Evolutionary conservation across 139 green algal species (phyloP).

Genomic region (Zygnema cylindricum): DNA sequence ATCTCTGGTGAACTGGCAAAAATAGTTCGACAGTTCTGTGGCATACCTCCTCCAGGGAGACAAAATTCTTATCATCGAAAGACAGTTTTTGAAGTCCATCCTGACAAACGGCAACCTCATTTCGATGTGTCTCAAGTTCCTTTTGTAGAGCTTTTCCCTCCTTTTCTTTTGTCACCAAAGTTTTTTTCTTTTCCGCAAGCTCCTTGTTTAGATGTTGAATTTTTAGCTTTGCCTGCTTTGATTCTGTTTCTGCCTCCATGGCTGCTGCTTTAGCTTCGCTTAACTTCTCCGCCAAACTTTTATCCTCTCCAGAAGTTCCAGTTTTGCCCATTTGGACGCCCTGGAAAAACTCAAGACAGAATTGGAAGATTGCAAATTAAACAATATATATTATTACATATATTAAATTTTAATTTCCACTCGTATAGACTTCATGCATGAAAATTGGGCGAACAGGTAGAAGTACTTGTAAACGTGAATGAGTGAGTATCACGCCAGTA

Average conservation of each 20-base stretch:
- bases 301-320: conserved; percentile 40
- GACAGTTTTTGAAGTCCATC: not conserved
- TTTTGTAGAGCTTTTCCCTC: conserved; percentile 66
- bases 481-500: too few relatives aligned
- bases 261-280: conserved; percentile 41
- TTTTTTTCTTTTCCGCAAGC: conserved; percentile 75
- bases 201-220: conserved; percentile 85
- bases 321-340: conserved; percentile 57
- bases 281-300: conserved; percentile 57
- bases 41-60: not conserved
- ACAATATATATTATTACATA: too few relatives aligned
- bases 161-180: conserved; percentile 77
- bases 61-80: not conserved
- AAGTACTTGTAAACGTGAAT: too few relatives aligned
- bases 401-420: too few relatives aligned
- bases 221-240: conserved; percentile 73
- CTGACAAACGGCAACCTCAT: not conserved
- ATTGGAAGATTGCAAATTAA: too few relatives aligned
- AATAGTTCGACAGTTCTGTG: too few relatives aligned
- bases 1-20: too few relatives aligned
- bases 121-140: conserved; percentile 65
- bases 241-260: conserved; percentile 65
- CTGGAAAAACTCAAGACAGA: too few relatives aligned
- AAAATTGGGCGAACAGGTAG: too few relatives aligned
- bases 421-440: too few relatives aligned